Conservation (phyloP, 345 rosid genomes). For the Clarkia xantiana region DNA sequence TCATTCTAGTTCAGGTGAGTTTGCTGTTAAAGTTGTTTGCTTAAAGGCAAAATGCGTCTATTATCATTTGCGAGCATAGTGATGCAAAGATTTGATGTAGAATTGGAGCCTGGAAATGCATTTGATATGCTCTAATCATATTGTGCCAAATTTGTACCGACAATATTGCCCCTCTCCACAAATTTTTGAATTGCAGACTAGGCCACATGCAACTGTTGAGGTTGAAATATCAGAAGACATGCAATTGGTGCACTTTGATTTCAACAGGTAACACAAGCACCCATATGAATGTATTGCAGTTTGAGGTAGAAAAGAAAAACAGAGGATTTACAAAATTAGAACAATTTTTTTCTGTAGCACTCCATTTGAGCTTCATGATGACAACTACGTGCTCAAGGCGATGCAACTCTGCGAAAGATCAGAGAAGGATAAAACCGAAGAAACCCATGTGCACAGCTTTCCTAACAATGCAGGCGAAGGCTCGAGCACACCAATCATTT, state of each 20-base stretch:
- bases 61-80: background rate
- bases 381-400: slow-evolving; percentile 89
- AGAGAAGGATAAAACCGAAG: slow-evolving; percentile 22
- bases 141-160: too few relatives aligned
- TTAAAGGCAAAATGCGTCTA: background rate
- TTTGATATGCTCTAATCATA: too few relatives aligned
- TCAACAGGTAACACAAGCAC: slow-evolving; percentile 48
- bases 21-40: slow-evolving; percentile 5
- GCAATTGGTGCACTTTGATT: slow-evolving; percentile 99
- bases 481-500: slow-evolving; percentile 34
- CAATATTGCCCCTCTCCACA: slow-evolving; percentile 9
- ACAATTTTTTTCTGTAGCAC: slow-evolving; percentile 58
- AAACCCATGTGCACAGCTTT: slow-evolving; percentile 6
- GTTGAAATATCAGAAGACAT: slow-evolving; percentile 99
- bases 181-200: slow-evolving; percentile 39
- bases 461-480: slow-evolving; percentile 36
- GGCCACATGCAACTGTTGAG: slow-evolving; percentile 98
- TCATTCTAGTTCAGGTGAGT: slow-evolving; percentile 93
- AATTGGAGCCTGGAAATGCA: too few relatives aligned
- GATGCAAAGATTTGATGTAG: background rate
- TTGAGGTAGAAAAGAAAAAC: too few relatives aligned
- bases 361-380: slow-evolving; percentile 98
- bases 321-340: too few relatives aligned
- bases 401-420: slow-evolving; percentile 70
- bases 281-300: background rate